These are phyloP conservation scores for Irpex sp. DNA, from an alignment of 1,284 basidiomycete genomes.

Conservation along the genomic window DNA sequence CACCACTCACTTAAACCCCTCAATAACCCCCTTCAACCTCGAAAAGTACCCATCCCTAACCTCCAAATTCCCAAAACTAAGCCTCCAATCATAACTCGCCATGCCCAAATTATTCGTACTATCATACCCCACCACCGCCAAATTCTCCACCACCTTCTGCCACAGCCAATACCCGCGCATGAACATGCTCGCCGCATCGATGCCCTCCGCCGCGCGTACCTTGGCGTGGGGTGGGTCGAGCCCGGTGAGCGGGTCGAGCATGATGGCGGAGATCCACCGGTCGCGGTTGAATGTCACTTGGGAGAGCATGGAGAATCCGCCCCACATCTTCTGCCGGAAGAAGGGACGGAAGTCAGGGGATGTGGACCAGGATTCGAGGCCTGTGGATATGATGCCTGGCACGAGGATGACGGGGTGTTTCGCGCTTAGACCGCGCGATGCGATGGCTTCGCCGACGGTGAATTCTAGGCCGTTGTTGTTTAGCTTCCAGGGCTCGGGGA, in stretches of 20 bases:
- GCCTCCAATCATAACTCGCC: constrained; percentile 88
- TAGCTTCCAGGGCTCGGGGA: constrained; percentile 78
- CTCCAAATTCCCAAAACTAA: constrained; percentile 91
- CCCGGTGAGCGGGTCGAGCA: constrained; percentile 89
- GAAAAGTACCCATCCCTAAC: constrained; percentile 93
- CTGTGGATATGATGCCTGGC: constrained; percentile 81
- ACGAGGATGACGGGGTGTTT: constrained; percentile 79
- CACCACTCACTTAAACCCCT: constrained; percentile 70
- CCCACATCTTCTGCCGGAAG: constrained; percentile 87
- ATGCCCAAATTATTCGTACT: constrained; percentile 80
- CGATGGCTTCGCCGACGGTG: constrained; percentile 73
- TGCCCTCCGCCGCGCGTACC: constrained; percentile 88
- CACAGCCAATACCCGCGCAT: constrained; percentile 96
- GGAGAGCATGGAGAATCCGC: constrained; percentile 82
- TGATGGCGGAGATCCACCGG: constrained; percentile 87
- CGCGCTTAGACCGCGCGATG: constrained; percentile 64
- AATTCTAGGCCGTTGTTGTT: constrained; percentile 84
- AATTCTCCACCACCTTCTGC: constrained; percentile 93
- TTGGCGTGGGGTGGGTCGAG: constrained; percentile 90
- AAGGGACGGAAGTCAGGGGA: constrained; percentile 73
- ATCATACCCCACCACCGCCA: constrained; percentile 89
- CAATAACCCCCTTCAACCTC: constrained; percentile 81
- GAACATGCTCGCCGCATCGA: constrained; percentile 89
- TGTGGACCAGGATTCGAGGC: constrained; percentile 86
- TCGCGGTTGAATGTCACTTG: constrained; percentile 85